Percentiles rank a stretch among this genome's conserved stretches.
phyloP scores from a whole-genome alignment of 1,139 yeast species.

The Debaryomyces sp. region DNA sequence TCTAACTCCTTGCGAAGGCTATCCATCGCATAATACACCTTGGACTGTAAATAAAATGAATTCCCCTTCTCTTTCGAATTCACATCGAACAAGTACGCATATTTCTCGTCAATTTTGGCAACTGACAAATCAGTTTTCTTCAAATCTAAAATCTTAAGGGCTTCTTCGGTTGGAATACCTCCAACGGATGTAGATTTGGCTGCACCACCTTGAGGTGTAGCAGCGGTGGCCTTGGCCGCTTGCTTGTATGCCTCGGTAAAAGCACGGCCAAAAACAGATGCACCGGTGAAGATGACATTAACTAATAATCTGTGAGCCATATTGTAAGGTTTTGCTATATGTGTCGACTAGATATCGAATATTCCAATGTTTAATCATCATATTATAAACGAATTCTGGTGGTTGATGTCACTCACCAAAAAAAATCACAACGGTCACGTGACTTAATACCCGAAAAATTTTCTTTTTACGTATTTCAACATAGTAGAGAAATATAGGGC shows the following conservation, averaged over 20 bases:
- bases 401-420: neutral
- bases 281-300: conserved; percentile 91
- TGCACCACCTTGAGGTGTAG: conserved; percentile 54
- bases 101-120: conserved; percentile 73
- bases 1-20: conserved; percentile 49
- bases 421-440: neutral
- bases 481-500: neutral
- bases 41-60: conserved; percentile 87
- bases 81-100: conserved; percentile 80
- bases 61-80: conserved; percentile 95
- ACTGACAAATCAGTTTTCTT: conserved; percentile 57
- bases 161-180: conserved; percentile 86
- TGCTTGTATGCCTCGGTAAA: conserved; percentile 97
- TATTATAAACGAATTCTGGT: neutral
- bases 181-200: conserved; percentile 56
- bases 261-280: conserved; percentile 93
- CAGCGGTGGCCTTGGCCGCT: conserved; percentile 85
- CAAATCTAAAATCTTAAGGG: conserved; percentile 85
- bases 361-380: neutral
- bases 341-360: neutral
- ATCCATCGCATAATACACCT: conserved; percentile 74
- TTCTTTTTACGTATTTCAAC: neutral
- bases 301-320: conserved; percentile 91
- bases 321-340: neutral
- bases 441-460: conserved; percentile 1